Base-by-base conservation (phyloP, 257 asterid genomes). In the Solanum sejunctum region DNA sequence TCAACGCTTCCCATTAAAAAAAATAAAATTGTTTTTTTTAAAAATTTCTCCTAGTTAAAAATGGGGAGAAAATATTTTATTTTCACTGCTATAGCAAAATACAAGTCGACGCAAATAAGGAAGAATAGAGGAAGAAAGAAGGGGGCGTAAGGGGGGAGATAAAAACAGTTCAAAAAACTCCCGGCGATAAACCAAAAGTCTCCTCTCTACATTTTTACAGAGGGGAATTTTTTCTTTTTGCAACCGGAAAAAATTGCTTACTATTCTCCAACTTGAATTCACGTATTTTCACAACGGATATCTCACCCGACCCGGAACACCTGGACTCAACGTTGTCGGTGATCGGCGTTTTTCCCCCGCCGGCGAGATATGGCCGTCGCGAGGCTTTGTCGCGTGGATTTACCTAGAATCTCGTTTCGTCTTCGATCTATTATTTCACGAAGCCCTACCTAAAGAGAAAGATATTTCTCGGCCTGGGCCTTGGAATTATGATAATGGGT, bases 301-400 rank as follows among this genome's bases (percentile, higher is more conserved):
- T 16, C 26, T 28, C 23, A 77, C 51, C 83, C 49, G 32, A 18
- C 83, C 66, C 7, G 83, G 15, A 52, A 26, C 7, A 75, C 57
- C 20, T 1, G 21, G 1, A 23, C 43, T 23, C 45, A 73, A 21
- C 45, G 15, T 1, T 61, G 12, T 49, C 20, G 7, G 61, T 49
- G 43, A 49, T 43, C 82, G 63, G 82, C 64, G 64, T 51, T 51
- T 9, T 23, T 16, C 28, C 70, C 66, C 83, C 88, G 80, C 88
- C 84, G 90, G 88, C 88, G 86, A 87, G 92, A 83, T 77, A 92
- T 90, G 97, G 95, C 93, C 84, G 82, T 85, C 80, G 49, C 87
- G 83, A 84, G 88, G 86, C 87, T 87, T 84, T 87, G 85, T 79
- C 86, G n/a, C 64, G 88, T 69, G 78, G 85, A 86, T 45, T 18